phyloP scores from a whole-genome alignment of 139 green algal genomes.

The Chlamydomonas asymmetrica region DNA sequence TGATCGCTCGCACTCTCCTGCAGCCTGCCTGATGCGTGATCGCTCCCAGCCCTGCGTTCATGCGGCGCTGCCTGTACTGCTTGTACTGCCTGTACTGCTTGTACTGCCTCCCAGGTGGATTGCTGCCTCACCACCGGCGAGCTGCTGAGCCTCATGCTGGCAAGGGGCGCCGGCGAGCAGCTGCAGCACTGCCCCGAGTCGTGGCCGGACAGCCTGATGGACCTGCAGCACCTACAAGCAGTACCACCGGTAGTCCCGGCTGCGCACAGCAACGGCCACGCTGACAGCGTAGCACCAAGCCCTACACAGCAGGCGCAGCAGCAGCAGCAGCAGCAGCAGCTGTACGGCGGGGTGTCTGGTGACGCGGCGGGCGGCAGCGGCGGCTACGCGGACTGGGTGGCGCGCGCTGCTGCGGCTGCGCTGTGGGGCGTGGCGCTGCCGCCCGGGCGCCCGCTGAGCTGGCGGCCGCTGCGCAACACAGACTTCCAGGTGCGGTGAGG shows the following conservation, averaged over 20 bases:
- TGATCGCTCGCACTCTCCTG: too few relatives aligned
- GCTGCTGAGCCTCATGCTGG: too few relatives aligned
- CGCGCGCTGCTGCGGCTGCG: slow-evolving; percentile 65
- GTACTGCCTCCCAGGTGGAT: slow-evolving; percentile 67
- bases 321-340: slow-evolving; percentile 23
- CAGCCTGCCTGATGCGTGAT: too few relatives aligned
- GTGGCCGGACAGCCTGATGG: slow-evolving; percentile 21
- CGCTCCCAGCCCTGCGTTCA: too few relatives aligned
- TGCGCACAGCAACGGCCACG: slow-evolving; percentile 17
- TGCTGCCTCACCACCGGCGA: slow-evolving; percentile 89
- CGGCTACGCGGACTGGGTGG: slow-evolving; percentile 87
- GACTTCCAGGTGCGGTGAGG: slow-evolving; percentile 86
- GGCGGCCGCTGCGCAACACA: slow-evolving; percentile 62
- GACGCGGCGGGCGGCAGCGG: slow-evolving; percentile 70
- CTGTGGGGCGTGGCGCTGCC: slow-evolving; percentile 72
- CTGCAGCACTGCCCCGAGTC: slow-evolving; percentile 61
- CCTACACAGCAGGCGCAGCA: slow-evolving; percentile 1
- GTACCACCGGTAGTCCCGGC: too few relatives aligned
- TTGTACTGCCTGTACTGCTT: too few relatives aligned
- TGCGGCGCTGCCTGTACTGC: too few relatives aligned
- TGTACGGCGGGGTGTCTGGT: background rate
- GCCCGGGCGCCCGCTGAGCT: slow-evolving; percentile 63
- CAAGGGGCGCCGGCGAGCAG: too few relatives aligned
- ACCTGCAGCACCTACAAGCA: too few relatives aligned
- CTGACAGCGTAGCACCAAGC: background rate